These are phyloP conservation scores for Trametes polyzona DNA, from an alignment of 1,284 basidiomycete genomes.

Conservation along the genomic window DNA sequence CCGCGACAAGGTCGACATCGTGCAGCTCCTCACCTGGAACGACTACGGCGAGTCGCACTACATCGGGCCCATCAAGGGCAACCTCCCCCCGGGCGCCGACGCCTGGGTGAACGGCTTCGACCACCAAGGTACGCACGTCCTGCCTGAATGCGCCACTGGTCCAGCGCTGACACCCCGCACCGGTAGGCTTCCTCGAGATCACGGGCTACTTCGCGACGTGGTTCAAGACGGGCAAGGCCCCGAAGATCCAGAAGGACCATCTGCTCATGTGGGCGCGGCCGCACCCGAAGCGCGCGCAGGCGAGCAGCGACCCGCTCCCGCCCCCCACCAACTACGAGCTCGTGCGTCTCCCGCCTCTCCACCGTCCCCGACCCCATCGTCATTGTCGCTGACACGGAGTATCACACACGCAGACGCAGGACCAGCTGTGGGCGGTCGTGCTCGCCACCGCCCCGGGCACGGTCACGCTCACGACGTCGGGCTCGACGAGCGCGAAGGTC, in stretches of 20 bases:
- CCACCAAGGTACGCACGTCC: constrained; percentile 43
- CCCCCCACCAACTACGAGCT: constrained; percentile 60
- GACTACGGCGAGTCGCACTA: constrained; percentile 45
- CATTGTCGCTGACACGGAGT: neutral
- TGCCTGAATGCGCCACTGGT: neutral
- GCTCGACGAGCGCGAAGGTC: constrained; percentile 49
- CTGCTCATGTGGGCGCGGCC: constrained; percentile 78
- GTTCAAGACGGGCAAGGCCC: constrained; percentile 77
- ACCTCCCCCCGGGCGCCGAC: constrained; percentile 50
- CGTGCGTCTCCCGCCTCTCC: constrained; percentile 32
- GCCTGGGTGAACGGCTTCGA: constrained; percentile 41
- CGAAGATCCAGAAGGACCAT: constrained; percentile 64
- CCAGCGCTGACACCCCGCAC: neutral
- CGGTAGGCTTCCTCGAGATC: constrained; percentile 62
- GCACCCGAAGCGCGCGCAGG: constrained; percentile 59
- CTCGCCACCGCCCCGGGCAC: constrained; percentile 60
- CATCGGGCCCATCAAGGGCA: constrained; percentile 60
- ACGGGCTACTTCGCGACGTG: constrained; percentile 73
- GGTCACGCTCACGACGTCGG: constrained; percentile 56
- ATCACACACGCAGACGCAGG: constrained; percentile 40
- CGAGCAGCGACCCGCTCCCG: constrained; percentile 51
- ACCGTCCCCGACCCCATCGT: neutral
- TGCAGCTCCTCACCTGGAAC: constrained; percentile 47
- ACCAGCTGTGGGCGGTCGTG: constrained; percentile 70
- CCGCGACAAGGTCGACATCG: constrained; percentile 57